A percentile compares a stretch with the other conserved stretches of the same genome.
Conservation (phyloP, 345 rosid species). For the Cardamine resedifolia region DNA sequence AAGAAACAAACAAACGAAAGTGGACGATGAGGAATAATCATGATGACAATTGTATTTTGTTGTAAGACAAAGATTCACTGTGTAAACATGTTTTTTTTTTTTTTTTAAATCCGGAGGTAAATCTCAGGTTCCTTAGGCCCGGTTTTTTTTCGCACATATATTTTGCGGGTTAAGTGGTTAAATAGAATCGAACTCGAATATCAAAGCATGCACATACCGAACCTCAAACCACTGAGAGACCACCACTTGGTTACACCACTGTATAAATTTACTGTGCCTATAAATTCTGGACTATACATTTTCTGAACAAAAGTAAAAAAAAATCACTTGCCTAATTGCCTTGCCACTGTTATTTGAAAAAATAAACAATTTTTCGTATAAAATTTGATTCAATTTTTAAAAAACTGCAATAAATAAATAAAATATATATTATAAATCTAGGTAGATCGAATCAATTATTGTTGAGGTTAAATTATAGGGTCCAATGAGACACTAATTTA, state of each 20-base stretch:
- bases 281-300: background rate
- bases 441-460: background rate
- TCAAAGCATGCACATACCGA: too few species aligned
- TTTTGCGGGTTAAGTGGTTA: too few species aligned
- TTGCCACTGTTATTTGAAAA: background rate
- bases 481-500: background rate
- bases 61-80: slow-evolving; percentile 7
- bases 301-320: background rate
- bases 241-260: too few species aligned
- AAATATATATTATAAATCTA: background rate
- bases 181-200: too few species aligned
- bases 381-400: background rate
- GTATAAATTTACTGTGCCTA: background rate
- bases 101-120: too few species aligned
- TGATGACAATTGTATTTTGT: background rate
- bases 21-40: background rate
- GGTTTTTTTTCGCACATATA: too few species aligned
- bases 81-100: too few species aligned
- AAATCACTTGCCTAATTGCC: background rate
- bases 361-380: background rate
- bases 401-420: background rate
- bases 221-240: too few species aligned
- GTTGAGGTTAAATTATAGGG: background rate
- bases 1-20: background rate
- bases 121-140: too few species aligned